Evolutionary conservation across 2,329 filamentous ascomycete species (phyloP), one percentile per base, ranked within the genome.

Genomic region (Sporothrix variecibatus): DNA sequence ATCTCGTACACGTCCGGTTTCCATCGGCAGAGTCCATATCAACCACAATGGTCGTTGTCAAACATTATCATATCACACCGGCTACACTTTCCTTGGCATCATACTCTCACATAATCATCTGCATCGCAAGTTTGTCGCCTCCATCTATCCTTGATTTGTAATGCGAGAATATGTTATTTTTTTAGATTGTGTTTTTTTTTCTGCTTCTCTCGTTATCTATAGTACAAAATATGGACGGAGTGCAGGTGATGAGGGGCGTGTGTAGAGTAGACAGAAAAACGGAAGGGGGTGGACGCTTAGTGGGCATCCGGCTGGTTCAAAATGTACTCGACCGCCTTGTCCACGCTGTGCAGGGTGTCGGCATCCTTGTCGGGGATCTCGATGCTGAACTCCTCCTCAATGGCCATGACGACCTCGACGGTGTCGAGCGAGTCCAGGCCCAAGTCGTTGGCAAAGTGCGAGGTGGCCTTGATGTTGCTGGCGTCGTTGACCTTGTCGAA

Each of bases 351-450:
- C 84, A 98, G 97, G 78, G 89, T 88, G 84, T 98, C 95, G 78
- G 95, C 95, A 82, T 97, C 94, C 90, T 97, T 97, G 87, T 98
- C 95, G 79, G 95, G 95, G 81, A 98, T 98, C 89, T 98, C 95
- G 83, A 98, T 96, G 92, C 94, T 90, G 82, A 91, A 90, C 81
- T 91, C 87, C 86, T 99, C 96, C 90, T 99, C 96, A 85, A 99
- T 98, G 78, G 96, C 96, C 96, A 99, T 99, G 80, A 99, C 96
- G 78, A 99, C 96, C 89, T 99, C 96, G 77, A 99, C 96, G 77
- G 96, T 98, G 84, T 99, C 96, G 84, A 99, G 90, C 86, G 93
- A 97, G 87, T 99, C 96, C 81, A 99, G 88, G 78, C 95, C 96
- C 77, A 99, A 93, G 86, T 99, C 95, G 84, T 98, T 98, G 82